Evolutionary conservation across 2,329 filamentous ascomycete genomes (phyloP).

Genomic region (Piedraia hortae): DNA sequence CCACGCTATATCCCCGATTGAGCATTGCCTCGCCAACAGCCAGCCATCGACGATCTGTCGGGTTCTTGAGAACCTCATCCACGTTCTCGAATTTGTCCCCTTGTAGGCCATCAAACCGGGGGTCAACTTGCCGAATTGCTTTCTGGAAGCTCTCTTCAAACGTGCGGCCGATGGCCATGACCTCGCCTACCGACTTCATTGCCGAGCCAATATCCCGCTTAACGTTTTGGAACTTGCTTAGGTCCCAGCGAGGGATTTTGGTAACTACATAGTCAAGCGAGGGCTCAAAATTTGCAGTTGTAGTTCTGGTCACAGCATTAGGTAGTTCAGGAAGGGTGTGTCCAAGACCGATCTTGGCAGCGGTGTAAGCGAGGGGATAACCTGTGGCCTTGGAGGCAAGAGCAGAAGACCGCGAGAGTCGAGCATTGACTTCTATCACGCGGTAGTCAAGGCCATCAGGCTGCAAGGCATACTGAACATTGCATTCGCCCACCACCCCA

Average conservation of each 20-base stretch:
- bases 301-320: slow-evolving; percentile 95
- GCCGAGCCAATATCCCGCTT: slow-evolving; percentile 90
- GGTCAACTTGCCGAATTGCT: slow-evolving; percentile 90
- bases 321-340: slow-evolving; percentile 87
- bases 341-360: slow-evolving; percentile 90
- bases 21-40: slow-evolving; percentile 95
- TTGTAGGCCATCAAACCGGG: slow-evolving; percentile 75
- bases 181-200: slow-evolving; percentile 98
- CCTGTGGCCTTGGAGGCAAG: slow-evolving; percentile 94
- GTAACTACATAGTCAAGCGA: slow-evolving; percentile 94
- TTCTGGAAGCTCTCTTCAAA: slow-evolving; percentile 99
- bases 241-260: slow-evolving; percentile 95
- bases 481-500: slow-evolving; percentile 93
- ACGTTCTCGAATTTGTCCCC: slow-evolving; percentile 84
- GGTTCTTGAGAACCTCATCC: slow-evolving; percentile 70
- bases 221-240: slow-evolving; percentile 97
- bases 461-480: slow-evolving; percentile 91
- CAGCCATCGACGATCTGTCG: slow-evolving; percentile 88
- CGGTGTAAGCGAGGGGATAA: slow-evolving; percentile 89
- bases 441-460: slow-evolving; percentile 93
- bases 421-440: slow-evolving; percentile 96
- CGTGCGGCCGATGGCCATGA: slow-evolving; percentile 95
- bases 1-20: slow-evolving; percentile 83
- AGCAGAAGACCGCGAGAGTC: slow-evolving; percentile 88
- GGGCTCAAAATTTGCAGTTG: slow-evolving; percentile 95